Evolutionary conservation across 2,329 filamentous ascomycete species (phyloP).

Genomic region (Intubia oerlemansii): DNA sequence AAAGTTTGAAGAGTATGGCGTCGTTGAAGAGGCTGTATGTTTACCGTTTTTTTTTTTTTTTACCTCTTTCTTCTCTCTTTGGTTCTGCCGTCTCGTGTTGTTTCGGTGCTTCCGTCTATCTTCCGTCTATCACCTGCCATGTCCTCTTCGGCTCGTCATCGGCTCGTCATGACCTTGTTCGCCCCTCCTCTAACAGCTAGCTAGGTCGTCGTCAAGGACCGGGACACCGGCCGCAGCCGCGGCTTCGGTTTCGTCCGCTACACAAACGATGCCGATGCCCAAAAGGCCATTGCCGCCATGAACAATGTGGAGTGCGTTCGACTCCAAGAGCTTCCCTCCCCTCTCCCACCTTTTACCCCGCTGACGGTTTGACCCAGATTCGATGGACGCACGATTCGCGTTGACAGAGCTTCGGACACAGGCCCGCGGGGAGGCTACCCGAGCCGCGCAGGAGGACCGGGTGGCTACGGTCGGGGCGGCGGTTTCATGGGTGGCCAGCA

Average conservation of each 20-base stretch:
- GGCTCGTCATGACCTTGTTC: no score
- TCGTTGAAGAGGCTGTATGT: constrained; percentile 88
- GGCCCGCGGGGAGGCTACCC: constrained; percentile 36
- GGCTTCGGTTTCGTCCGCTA: constrained; percentile 96
- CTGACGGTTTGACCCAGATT: constrained; percentile 4
- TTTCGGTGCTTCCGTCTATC: no score
- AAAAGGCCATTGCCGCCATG: constrained; percentile 57
- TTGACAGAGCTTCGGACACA: constrained; percentile 84
- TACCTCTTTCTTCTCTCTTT: not conserved
- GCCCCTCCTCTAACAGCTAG: constrained; percentile 5
- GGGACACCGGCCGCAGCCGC: constrained; percentile 87
- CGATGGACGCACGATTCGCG: constrained; percentile 80
- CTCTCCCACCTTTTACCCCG: not conserved
- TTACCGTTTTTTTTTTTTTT: not conserved
- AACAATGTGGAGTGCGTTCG: constrained; percentile 86
- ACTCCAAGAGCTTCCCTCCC: constrained; percentile 3
- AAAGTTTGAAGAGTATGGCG: constrained; percentile 84
- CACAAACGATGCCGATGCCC: constrained; percentile 51
- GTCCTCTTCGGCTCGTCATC: no score
- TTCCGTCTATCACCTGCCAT: no score
- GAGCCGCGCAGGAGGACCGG: constrained; percentile 15
- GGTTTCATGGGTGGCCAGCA: constrained; percentile 13
- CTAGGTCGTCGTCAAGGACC: constrained; percentile 92
- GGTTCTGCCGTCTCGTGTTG: not conserved
- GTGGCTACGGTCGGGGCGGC: constrained; percentile 13